These are phyloP conservation scores for Colletotrichum zoysiae DNA, from an alignment of 2,329 filamentous ascomycete genomes.

Conservation along the genomic window DNA sequence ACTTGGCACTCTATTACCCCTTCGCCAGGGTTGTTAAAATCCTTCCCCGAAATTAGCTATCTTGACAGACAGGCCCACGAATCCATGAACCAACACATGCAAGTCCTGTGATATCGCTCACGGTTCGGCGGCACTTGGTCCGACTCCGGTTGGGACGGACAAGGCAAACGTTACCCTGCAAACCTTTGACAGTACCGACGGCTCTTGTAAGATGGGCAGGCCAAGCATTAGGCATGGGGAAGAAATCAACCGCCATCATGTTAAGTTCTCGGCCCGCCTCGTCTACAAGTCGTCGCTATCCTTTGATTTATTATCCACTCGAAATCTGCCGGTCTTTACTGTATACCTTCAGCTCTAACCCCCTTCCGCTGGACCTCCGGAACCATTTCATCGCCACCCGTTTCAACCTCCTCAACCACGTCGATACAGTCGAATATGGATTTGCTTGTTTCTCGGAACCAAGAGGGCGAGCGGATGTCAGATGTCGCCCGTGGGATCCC, in stretches of 20 bases:
- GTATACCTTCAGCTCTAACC: neutral
- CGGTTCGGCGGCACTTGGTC: no score
- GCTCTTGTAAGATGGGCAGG: neutral
- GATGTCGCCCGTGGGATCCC: neutral
- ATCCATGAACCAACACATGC: no score
- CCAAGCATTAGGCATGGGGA: neutral
- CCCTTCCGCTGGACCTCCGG: neutral
- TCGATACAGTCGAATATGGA: neutral
- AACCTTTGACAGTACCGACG: neutral
- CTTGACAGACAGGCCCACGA: neutral
- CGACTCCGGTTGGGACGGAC: neutral
- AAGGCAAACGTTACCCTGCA: neutral
- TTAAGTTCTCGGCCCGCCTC: no score
- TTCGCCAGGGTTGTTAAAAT: no score
- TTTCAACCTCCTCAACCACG: neutral
- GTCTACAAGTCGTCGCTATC: neutral
- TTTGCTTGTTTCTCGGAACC: neutral
- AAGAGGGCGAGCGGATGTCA: slow-evolving; percentile 4
- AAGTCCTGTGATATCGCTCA: no score
- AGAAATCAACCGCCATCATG: no score
- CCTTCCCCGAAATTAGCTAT: neutral
- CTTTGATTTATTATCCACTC: neutral
- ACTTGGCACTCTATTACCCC: no score
- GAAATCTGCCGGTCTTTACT: neutral
- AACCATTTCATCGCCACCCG: neutral